phyloP scores from a whole-genome alignment of 2,329 filamentous ascomycete species.

The Scedosporium dehoogii region DNA sequence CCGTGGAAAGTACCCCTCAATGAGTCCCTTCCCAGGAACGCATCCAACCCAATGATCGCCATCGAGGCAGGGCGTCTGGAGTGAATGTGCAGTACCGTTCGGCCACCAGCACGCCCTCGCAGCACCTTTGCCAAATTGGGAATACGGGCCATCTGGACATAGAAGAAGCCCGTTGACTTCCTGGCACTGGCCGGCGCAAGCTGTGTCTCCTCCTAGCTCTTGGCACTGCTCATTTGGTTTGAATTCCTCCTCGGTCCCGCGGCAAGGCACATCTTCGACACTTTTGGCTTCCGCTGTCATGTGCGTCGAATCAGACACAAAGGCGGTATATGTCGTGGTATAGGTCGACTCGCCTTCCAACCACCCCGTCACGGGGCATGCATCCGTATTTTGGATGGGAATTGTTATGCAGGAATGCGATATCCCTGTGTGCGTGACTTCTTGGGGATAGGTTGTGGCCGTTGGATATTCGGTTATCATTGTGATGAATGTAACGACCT shows the following conservation, averaged over 20 bases:
- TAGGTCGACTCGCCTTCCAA: too few species aligned
- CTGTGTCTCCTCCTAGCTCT: background rate
- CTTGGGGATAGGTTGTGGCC: too few species aligned
- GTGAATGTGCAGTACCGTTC: background rate
- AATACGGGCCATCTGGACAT: background rate
- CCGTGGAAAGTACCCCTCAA: too few species aligned
- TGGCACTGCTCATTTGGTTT: background rate
- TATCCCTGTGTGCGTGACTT: too few species aligned
- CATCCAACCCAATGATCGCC: background rate
- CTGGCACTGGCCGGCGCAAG: background rate
- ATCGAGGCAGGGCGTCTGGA: background rate
- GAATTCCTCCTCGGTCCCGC: background rate
- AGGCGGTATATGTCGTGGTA: too few species aligned
- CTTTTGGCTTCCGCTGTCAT: background rate
- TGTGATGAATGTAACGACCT: too few species aligned
- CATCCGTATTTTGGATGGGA: too few species aligned
- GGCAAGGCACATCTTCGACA: background rate
- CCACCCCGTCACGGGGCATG: too few species aligned
- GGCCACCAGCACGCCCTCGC: background rate
- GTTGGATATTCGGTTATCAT: too few species aligned
- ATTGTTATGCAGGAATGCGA: too few species aligned
- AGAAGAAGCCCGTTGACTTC: background rate
- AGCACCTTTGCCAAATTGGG: too few species aligned
- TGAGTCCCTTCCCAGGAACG: background rate
- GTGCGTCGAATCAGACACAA: background rate